Evolutionary conservation across 2,329 filamentous ascomycete species (phyloP), one percentile per base, ranked within the genome.

Genomic region (Talaromyces sp.): DNA sequence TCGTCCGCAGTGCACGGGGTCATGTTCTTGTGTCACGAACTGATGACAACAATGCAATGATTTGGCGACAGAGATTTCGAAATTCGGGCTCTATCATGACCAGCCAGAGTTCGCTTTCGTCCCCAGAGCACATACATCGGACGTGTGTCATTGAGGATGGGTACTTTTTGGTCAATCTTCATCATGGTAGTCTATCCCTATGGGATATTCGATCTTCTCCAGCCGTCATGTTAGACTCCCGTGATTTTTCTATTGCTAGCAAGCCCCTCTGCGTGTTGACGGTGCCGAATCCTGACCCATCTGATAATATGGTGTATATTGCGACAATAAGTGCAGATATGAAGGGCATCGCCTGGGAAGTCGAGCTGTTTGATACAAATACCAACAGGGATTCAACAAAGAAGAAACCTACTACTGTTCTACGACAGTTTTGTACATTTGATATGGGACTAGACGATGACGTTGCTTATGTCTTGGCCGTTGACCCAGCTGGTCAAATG

Each of bases 1-100:
- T 96, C 63, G 88, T 96, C 53, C 88, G 92, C 63, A 96, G 93
- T 69, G 90, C 89, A 51, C 90, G 88, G 68, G 93, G 92, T 9
- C 84, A 86, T 65, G 89, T 91, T 4, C 80, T 96, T 51, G 86
- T 96, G 33, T 96, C 93, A 7, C 84, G 91, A 57, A 96, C 93
- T 0, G 82, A 86, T 62, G 82, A 87, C 51, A 90, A 91, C 63
- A 91, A 96, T 72, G 88, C 88, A 61, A 87, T 93, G 65, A 84
- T 97, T 3, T 97, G 93, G 93, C 86, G 84, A 64, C 90, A 96
- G 72, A 77, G 81, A 59, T 74, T 78, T 47, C 78, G 78, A 39
- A 77, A 79, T 57, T 75, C 71, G 54, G 81, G 81, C 32, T 81
- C 83, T 55, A 83, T 80, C 11, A 78, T 95, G 10, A 77, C 84